phyloP scores from a whole-genome alignment of 345 rosid species.

The Lepidium sativum region DNA sequence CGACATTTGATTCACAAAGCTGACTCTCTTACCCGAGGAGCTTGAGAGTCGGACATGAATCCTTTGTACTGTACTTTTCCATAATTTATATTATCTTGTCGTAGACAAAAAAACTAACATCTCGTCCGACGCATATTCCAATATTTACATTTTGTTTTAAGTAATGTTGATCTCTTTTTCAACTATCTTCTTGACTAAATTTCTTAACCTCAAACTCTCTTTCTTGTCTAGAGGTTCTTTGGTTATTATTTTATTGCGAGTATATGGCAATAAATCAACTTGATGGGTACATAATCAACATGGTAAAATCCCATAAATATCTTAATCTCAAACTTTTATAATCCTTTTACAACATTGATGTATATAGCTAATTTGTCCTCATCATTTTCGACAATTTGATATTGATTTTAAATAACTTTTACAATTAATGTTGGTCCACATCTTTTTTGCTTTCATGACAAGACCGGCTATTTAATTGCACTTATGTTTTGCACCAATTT shows the following conservation, averaged over 20 bases:
- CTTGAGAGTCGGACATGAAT: too few relatives aligned
- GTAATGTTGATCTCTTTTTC: background rate
- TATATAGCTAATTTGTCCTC: background rate
- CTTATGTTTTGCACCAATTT: background rate
- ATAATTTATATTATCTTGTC: too few relatives aligned
- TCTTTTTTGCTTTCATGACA: slow-evolving; percentile 13
- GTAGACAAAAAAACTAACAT: slow-evolving; percentile 1
- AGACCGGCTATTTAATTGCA: slow-evolving; percentile 4
- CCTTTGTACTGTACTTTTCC: too few relatives aligned
- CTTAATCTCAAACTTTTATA: background rate
- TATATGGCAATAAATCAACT: background rate
- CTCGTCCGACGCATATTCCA: slow-evolving; percentile 14
- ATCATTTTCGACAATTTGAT: too few relatives aligned
- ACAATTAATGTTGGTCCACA: slow-evolving; percentile 8
- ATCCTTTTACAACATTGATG: background rate
- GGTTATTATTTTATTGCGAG: background rate
- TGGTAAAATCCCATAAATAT: background rate
- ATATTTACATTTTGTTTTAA: background rate
- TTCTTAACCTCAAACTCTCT: slow-evolving; percentile 5
- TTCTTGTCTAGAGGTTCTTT: background rate
- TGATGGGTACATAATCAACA: background rate
- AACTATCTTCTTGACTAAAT: background rate
- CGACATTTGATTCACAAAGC: too few relatives aligned
- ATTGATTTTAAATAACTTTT: background rate
- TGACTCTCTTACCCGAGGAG: too few relatives aligned